These are phyloP conservation scores for Syncephalastrum sp. DNA, from an alignment of 371 early-diverging fungal species.

Conservation along the genomic window DNA sequence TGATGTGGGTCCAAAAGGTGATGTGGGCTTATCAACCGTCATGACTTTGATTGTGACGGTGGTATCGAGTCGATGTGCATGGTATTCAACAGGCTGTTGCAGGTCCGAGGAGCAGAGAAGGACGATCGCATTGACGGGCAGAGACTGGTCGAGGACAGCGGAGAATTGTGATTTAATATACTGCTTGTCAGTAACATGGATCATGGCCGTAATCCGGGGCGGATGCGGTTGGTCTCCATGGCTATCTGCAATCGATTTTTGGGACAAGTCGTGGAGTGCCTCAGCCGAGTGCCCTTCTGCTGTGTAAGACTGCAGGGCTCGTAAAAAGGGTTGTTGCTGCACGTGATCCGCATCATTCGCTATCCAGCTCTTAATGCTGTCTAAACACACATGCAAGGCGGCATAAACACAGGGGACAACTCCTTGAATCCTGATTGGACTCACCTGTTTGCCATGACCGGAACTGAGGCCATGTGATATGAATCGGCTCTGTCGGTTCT, in stretches of 20 bases:
- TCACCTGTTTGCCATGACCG: background rate
- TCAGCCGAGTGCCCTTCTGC: slow-evolving; percentile 13
- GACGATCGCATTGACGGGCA: slow-evolving; percentile 32
- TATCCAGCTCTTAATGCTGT: slow-evolving; percentile 1
- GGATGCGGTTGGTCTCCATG: background rate
- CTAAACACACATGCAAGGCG: background rate
- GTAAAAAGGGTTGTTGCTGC: slow-evolving; percentile 8
- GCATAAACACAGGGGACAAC: background rate
- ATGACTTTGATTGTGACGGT: slow-evolving; percentile 5
- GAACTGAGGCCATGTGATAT: background rate
- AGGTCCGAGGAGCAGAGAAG: slow-evolving; percentile 23
- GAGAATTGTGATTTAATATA: slow-evolving; percentile 23
- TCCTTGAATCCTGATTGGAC: background rate
- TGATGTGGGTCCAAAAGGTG: slow-evolving; percentile 1
- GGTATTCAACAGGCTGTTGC: slow-evolving; percentile 6
- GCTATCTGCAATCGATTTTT: no score
- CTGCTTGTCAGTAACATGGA: slow-evolving; percentile 18
- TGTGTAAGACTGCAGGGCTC: slow-evolving; percentile 17
- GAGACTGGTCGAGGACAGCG: slow-evolving; percentile 35
- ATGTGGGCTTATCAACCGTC: slow-evolving; percentile 6
- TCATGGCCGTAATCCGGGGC: slow-evolving; percentile 15
- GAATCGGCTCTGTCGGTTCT: no score
- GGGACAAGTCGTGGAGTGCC: slow-evolving; percentile 8
- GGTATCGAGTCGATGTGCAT: slow-evolving; percentile 2
- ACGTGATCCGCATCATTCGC: slow-evolving; percentile 1